A percentile compares a stretch with the other conserved stretches of the same genome.
Conservation (phyloP, 768 basidiomycete genomes). For the Kwoniella newhampshirensis region DNA sequence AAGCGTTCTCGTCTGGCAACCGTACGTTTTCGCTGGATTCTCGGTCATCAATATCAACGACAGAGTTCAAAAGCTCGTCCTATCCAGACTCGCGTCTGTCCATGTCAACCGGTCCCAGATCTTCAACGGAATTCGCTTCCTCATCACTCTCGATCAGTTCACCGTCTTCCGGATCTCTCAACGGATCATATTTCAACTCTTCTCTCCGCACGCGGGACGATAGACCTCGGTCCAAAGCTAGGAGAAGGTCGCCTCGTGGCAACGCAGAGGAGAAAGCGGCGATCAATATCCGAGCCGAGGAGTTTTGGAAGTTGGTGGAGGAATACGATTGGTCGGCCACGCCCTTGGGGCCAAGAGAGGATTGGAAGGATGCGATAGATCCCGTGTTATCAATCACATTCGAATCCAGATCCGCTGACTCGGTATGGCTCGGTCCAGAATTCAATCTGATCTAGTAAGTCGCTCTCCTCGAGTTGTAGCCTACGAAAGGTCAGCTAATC, state of each 20-base stretch:
- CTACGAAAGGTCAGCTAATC: background rate
- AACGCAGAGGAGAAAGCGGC: background rate
- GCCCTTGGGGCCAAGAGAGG: constrained; percentile 26
- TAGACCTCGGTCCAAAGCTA: background rate
- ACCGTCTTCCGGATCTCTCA: background rate
- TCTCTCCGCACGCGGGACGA: background rate
- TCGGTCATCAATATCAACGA: background rate
- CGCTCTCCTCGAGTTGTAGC: background rate
- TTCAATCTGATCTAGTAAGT: constrained; percentile 34
- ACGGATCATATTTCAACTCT: constrained; percentile 1
- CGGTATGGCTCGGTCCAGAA: constrained; percentile 41
- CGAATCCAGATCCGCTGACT: constrained; percentile 27
- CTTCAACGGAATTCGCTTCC: background rate
- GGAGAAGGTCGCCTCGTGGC: constrained; percentile 5
- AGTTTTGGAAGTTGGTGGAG: constrained; percentile 33
- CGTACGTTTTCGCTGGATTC: background rate
- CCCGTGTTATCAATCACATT: constrained; percentile 35
- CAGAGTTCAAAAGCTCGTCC: background rate
- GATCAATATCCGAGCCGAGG: constrained; percentile 17
- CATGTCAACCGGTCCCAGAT: background rate
- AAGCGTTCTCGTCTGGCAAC: background rate
- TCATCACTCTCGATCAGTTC: background rate
- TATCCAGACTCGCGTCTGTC: background rate
- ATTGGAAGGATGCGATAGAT: constrained; percentile 35
- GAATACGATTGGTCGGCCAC: constrained; percentile 39